phyloP scores from a whole-genome alignment of 495 filamentous ascomycete genomes.

The Durotheca rogersii region DNA sequence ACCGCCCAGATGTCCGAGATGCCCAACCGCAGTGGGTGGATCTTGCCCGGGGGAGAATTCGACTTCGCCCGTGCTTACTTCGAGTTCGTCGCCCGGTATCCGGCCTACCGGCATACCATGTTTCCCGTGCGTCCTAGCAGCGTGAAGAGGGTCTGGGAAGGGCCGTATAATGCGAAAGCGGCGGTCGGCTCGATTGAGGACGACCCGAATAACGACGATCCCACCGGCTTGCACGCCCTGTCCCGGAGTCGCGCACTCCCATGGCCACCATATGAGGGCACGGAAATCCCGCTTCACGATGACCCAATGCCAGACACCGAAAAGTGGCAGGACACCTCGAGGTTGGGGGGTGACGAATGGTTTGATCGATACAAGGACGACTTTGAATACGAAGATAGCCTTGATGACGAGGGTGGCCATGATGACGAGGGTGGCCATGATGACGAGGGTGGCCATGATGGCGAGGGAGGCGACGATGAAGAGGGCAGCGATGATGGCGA shows the following conservation, averaged over 20 bases:
- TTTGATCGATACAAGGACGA: no score
- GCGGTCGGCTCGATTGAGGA: conserved; percentile 1
- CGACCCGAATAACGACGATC: conserved; percentile 8
- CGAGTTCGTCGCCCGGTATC: conserved; percentile 10
- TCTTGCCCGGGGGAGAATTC: neutral
- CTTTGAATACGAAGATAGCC: no score
- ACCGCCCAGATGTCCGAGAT: neutral
- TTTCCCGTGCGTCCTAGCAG: conserved; percentile 9
- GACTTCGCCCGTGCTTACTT: conserved; percentile 8
- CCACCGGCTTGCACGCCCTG: neutral
- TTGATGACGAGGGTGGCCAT: no score
- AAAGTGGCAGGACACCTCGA: no score
- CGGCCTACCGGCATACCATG: conserved; percentile 15
- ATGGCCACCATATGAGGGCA: conserved; percentile 17
- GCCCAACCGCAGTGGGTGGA: conserved; percentile 25
- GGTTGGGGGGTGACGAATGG: no score
- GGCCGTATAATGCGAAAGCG: neutral
- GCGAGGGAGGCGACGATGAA: neutral
- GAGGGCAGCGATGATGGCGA: neutral
- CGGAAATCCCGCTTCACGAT: neutral
- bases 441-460: no score
- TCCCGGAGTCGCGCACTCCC: neutral
- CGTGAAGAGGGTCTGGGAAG: neutral
- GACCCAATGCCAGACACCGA: neutral
- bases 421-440: no score